These are phyloP conservation scores for Diaporthe amygdali DNA, from an alignment of 2,329 filamentous ascomycete genomes.

Conservation along the genomic window DNA sequence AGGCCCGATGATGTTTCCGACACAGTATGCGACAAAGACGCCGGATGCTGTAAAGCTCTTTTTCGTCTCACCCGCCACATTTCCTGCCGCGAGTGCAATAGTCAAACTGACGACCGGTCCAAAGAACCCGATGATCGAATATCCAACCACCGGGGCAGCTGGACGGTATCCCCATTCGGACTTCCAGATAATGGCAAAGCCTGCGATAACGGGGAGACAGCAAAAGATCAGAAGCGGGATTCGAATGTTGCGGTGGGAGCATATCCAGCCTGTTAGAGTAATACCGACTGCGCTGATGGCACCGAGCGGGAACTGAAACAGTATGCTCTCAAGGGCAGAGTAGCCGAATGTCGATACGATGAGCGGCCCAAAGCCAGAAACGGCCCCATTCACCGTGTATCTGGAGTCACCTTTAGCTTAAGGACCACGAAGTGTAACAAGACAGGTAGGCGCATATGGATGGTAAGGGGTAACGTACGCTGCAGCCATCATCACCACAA, in stretches of 20 bases:
- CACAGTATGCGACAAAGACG: conserved; percentile 79
- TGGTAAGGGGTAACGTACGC: conserved; percentile 44
- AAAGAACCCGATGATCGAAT: conserved; percentile 70
- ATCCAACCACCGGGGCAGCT: conserved; percentile 71
- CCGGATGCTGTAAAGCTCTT: conserved; percentile 78
- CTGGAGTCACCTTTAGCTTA: conserved; percentile 29
- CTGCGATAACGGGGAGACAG: conserved; percentile 76
- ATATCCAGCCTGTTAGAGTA: conserved; percentile 68
- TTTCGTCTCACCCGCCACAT: no score
- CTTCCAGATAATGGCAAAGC: conserved; percentile 78
- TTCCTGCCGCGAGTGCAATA: conserved; percentile 64
- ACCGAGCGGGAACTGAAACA: conserved; percentile 78
- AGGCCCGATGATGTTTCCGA: no score
- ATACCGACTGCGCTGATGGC: conserved; percentile 72
- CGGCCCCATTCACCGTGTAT: conserved; percentile 75
- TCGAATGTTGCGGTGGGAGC: conserved; percentile 66
- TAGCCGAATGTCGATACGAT: conserved; percentile 77
- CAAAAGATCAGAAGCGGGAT: conserved; percentile 68
- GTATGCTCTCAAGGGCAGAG: conserved; percentile 66
- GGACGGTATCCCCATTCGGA: conserved; percentile 67
- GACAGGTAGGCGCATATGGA: background rate
- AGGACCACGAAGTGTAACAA: background rate
- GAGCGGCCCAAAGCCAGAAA: conserved; percentile 72
- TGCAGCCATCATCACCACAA: conserved; percentile 67
- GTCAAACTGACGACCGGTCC: conserved; percentile 63